phyloP scores from a whole-genome alignment of 2,329 filamentous ascomycete genomes.

The Diaporthe eres region DNA sequence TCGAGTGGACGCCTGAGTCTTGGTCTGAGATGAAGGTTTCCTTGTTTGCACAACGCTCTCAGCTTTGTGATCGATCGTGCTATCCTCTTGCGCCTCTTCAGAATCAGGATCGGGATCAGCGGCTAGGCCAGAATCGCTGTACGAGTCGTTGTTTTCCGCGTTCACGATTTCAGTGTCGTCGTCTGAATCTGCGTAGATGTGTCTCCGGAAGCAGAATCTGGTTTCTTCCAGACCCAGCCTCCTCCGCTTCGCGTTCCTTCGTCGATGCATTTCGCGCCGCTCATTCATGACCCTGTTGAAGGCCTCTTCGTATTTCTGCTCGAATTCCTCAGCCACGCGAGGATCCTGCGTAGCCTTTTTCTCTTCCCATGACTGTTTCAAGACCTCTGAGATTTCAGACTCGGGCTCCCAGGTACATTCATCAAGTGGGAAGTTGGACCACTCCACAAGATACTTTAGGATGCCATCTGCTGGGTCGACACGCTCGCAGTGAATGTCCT shows the following conservation, averaged over 20 bases:
- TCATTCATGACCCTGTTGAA: conserved; percentile 45
- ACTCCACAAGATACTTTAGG: conserved; percentile 72
- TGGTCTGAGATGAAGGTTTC: conserved; percentile 16
- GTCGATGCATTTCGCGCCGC: conserved; percentile 56
- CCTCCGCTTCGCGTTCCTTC: conserved; percentile 60
- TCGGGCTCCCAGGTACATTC: conserved; percentile 70
- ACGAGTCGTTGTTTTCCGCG: neutral
- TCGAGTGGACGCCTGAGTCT: conserved; percentile 1
- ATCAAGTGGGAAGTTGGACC: conserved; percentile 72
- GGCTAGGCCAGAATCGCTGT: neutral
- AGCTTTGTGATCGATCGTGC: conserved; percentile 30
- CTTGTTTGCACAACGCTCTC: neutral
- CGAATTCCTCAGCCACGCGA: conserved; percentile 54
- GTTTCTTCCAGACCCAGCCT: conserved; percentile 53
- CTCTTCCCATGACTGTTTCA: conserved; percentile 60
- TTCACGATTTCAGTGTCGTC: conserved; percentile 12
- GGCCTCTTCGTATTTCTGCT: conserved; percentile 55
- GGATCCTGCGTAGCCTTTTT: conserved; percentile 54
- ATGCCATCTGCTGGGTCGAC: conserved; percentile 48
- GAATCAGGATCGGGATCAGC: conserved; percentile 10
- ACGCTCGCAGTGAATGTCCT: conserved; percentile 66
- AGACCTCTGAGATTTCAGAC: conserved; percentile 56
- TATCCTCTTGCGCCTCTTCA: conserved; percentile 37
- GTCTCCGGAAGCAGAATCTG: conserved; percentile 49
- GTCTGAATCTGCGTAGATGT: conserved; percentile 33